A percentile compares a stretch with the other conserved stretches of the same genome.
Evolutionary conservation across 2,329 filamentous ascomycete genomes (phyloP).

Genomic region (Calonectria fujianensis): DNA sequence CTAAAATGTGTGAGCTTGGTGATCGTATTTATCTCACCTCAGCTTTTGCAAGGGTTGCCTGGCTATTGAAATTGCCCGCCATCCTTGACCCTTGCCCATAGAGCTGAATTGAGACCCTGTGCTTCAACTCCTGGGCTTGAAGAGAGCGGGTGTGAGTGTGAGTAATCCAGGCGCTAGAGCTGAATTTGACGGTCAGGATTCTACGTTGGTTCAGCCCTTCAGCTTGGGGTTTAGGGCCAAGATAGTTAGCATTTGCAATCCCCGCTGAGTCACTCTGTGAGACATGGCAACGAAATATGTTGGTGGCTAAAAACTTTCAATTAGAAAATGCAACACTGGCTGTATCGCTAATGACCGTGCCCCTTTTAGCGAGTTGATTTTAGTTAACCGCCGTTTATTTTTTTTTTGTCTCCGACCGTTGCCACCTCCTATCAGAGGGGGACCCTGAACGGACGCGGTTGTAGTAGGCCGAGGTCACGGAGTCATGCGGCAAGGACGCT

Average conservation of each 20-base stretch:
- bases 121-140: not conserved
- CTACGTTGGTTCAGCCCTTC: not conserved
- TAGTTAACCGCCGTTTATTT: constrained; percentile 8
- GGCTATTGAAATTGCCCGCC: not conserved
- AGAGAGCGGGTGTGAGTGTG: not conserved
- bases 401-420: constrained; percentile 9
- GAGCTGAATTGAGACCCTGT: not conserved
- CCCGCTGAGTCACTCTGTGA: constrained; percentile 9
- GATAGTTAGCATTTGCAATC: too few relatives aligned
- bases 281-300: not conserved
- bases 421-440: constrained; percentile 22
- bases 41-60: constrained; percentile 16
- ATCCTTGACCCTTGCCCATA: constrained; percentile 5
- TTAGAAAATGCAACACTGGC: not conserved
- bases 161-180: not conserved
- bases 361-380: constrained; percentile 3
- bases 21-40: constrained; percentile 7
- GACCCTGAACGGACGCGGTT: constrained; percentile 26
- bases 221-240: not conserved
- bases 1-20: too few relatives aligned
- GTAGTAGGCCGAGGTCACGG: constrained; percentile 27
- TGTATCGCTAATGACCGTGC: constrained; percentile 6
- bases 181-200: not conserved
- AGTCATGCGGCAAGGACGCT: constrained; percentile 33
- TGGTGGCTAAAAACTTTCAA: not conserved